Conservation (phyloP, 2,329 filamentous ascomycete species). For the Malbranchea zuffiana region DNA sequence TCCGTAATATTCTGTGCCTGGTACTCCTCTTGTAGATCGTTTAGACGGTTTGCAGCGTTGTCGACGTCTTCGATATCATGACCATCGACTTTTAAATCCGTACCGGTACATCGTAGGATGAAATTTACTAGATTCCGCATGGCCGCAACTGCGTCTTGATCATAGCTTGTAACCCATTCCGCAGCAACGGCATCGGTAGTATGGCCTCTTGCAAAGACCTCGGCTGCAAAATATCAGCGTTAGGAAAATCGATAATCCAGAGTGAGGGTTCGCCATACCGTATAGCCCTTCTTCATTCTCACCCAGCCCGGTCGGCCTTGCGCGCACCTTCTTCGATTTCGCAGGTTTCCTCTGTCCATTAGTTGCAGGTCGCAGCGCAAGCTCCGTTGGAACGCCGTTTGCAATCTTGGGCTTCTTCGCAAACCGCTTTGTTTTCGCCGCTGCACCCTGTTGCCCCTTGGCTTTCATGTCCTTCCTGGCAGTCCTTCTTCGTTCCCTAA, state of each 20-base stretch:
- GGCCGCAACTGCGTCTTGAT: constrained; percentile 44
- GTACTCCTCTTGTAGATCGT: constrained; percentile 79
- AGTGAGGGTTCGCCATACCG: constrained; percentile 30
- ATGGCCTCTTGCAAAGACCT: constrained; percentile 48
- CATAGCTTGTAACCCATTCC: constrained; percentile 48
- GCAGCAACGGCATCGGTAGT: constrained; percentile 46
- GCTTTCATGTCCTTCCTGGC: constrained; percentile 38
- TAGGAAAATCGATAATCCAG: constrained; percentile 15
- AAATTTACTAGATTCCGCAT: constrained; percentile 52
- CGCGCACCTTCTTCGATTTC: constrained; percentile 41
- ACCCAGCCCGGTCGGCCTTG: constrained; percentile 42
- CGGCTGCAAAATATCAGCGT: constrained; percentile 33
- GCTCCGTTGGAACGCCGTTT: constrained; percentile 34
- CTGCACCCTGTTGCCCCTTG: constrained; percentile 36
- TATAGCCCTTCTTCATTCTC: constrained; percentile 47
- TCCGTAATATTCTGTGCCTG: constrained; percentile 75
- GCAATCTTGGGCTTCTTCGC: constrained; percentile 48
- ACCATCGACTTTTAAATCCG: constrained; percentile 62
- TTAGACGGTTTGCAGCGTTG: constrained; percentile 64
- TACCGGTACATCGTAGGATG: constrained; percentile 60
- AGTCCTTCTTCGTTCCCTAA: constrained; percentile 21
- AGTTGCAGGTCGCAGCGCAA: constrained; percentile 46
- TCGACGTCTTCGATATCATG: constrained; percentile 86
- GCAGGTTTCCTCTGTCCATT: constrained; percentile 34
- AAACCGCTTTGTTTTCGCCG: constrained; percentile 26